A percentile compares a stretch with the other conserved stretches of the same genome.
phyloP scores from a whole-genome alignment of 306 rosid genomes.

The Prunus mira region DNA sequence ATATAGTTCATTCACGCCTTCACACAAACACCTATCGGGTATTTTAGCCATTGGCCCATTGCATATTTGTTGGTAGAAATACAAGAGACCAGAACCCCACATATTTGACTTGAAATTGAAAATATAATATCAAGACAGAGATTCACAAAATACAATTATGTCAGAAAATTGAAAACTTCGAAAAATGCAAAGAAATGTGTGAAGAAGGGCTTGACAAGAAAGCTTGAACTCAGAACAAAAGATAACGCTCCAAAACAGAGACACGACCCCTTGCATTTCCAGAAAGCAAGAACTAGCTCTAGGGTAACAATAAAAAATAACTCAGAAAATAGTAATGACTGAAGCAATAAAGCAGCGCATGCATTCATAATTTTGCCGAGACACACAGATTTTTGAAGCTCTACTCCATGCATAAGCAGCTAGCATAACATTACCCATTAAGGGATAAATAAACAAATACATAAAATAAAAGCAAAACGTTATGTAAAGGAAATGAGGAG shows the following conservation, averaged over 20 bases:
- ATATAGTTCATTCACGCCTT: neutral
- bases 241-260: neutral
- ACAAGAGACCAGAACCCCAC: no score
- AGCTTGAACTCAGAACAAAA: neutral
- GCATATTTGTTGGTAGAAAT: neutral
- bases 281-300: neutral
- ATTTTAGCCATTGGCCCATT: neutral
- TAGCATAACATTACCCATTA: neutral
- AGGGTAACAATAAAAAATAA: neutral
- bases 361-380: neutral
- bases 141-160: neutral
- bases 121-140: neutral
- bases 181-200: neutral
- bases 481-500: neutral
- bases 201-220: neutral
- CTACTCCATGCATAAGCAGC: neutral
- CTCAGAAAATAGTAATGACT: neutral
- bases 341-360: neutral
- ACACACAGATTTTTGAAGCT: neutral
- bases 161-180: neutral
- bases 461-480: neutral
- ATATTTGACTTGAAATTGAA: neutral
- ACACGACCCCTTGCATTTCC: neutral
- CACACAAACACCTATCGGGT: slow-evolving; percentile 4
- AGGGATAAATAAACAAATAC: neutral